Conservation (phyloP, 257 asterid genomes). For the Fraxinus excelsior region DNA sequence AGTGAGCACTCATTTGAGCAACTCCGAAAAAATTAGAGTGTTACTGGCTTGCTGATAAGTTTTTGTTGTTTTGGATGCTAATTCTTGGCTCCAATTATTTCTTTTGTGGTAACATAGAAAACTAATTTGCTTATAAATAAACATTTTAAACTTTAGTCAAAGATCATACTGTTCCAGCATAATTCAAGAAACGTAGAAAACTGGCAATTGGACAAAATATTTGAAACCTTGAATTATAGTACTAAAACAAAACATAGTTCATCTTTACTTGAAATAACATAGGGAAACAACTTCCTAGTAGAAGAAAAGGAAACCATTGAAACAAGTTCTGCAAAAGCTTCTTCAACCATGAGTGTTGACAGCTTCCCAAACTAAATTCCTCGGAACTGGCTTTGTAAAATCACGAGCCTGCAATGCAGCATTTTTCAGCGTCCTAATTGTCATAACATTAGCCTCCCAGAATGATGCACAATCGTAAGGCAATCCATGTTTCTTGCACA, state of each 20-base stretch:
- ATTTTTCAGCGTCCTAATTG: slow-evolving; percentile 46
- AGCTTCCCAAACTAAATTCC: slow-evolving; percentile 89
- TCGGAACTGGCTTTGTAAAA: slow-evolving; percentile 57
- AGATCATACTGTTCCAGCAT: too few relatives aligned
- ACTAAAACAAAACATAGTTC: slow-evolving; percentile 12
- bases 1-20: too few relatives aligned
- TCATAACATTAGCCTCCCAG: slow-evolving; percentile 69
- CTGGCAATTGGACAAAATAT: neutral
- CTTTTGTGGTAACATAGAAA: too few relatives aligned
- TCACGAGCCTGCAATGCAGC: slow-evolving; percentile 90
- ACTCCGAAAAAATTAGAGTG: too few relatives aligned
- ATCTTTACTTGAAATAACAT: slow-evolving; percentile 19
- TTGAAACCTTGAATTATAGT: slow-evolving; percentile 13
- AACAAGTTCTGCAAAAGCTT: neutral
- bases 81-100: too few relatives aligned
- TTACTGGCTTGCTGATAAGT: too few relatives aligned
- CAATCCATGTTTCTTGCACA: slow-evolving; percentile 79
- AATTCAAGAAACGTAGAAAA: neutral
- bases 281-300: neutral
- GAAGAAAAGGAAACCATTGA: slow-evolving; percentile 2
- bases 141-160: too few relatives aligned
- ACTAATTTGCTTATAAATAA: too few relatives aligned
- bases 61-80: too few relatives aligned
- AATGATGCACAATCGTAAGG: slow-evolving; percentile 63
- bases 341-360: slow-evolving; percentile 70